Evolutionary conservation across 2,329 filamentous ascomycete species (phyloP).

Genomic region (Nothophoma quercina): DNA sequence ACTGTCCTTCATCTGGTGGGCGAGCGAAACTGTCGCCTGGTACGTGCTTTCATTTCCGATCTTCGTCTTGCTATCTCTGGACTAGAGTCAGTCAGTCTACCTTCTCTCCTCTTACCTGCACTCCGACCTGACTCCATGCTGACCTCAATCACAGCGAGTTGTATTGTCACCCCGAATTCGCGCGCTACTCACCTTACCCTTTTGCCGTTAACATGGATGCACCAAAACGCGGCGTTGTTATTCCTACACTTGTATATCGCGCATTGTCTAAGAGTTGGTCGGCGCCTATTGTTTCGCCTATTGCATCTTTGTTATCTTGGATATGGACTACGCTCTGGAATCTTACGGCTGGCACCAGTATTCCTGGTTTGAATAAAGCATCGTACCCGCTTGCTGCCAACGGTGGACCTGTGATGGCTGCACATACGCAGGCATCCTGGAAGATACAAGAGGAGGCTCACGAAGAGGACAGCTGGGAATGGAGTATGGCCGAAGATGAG

Average conservation of each 20-base stretch:
- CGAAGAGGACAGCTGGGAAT: constrained; percentile 31
- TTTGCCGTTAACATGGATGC: constrained; percentile 61
- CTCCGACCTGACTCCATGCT: not conserved
- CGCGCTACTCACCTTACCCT: constrained; percentile 55
- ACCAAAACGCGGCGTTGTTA: constrained; percentile 63
- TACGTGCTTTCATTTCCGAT: constrained; percentile 30
- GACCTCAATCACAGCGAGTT: constrained; percentile 45
- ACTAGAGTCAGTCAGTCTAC: constrained; percentile 18
- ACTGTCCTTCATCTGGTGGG: constrained; percentile 56
- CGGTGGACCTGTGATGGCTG: constrained; percentile 1
- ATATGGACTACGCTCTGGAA: constrained; percentile 18
- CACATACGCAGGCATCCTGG: constrained; percentile 9
- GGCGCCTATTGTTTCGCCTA: constrained; percentile 30
- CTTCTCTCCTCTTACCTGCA: not conserved
- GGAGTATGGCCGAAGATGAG: constrained; percentile 38
- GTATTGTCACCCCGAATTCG: constrained; percentile 61
- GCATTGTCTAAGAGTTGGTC: constrained; percentile 47
- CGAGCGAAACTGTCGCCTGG: constrained; percentile 58
- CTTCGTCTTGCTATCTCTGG: constrained; percentile 19
- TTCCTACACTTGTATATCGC: constrained; percentile 62
- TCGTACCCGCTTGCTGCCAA: constrained; percentile 1
- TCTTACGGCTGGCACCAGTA: constrained; percentile 16
- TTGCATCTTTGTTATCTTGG: constrained; percentile 28
- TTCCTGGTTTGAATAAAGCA: not conserved
- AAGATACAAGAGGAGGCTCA: constrained; percentile 4